Evolutionary conservation across 2,329 filamentous ascomycete genomes (phyloP), one percentile per base, ranked within the genome.

Genomic region (Colletotrichum sp.): DNA sequence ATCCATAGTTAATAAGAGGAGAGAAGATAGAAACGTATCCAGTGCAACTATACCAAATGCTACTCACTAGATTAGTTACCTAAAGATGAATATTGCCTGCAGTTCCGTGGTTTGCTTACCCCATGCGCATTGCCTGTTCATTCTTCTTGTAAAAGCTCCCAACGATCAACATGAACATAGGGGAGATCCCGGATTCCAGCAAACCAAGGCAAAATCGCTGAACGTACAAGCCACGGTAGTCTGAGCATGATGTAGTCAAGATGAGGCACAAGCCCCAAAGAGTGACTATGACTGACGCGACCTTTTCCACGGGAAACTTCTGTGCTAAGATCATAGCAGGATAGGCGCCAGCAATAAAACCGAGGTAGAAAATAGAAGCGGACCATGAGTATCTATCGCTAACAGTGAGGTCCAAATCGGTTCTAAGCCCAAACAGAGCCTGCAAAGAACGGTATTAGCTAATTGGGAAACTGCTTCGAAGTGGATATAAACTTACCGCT

Each of bases 121-220:
- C 67, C 67, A 75, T 75, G 8, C 84, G 80, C 28, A 82, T 79
- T 4, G 83, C 83, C 63, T 86, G 84, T 63, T 86, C 84, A 6
- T 81, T 78, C 24, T 84, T 81, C 3, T 83, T 85, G 59, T 85
- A 86, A 85, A 84, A 86, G 24, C 85, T 82, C 4, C 81, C 83
- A 62, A 85, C 84, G 3, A 86, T 78, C 18, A 86, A 79, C 64
- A 86, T 84, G 57, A 85, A 86, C 10, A 81, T 84, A 64, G 78
- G 84, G 70, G 77, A 83, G 24, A 81, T 81, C 65, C 78, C 82
- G 26, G 76, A 81, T 77, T 86, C 85, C 30, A 85, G 80, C 3
- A 85, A 73, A 3, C 84, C 85, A 3, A 86, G 79, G 59, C 85
- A 83, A 78, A 86, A 86, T 3, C 85, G 77, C 13, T 82, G 82